A percentile compares a stretch with the other conserved stretches of the same genome.
Conservation (phyloP, 2,329 filamentous ascomycete species). For the Aspergillus tamarii region DNA sequence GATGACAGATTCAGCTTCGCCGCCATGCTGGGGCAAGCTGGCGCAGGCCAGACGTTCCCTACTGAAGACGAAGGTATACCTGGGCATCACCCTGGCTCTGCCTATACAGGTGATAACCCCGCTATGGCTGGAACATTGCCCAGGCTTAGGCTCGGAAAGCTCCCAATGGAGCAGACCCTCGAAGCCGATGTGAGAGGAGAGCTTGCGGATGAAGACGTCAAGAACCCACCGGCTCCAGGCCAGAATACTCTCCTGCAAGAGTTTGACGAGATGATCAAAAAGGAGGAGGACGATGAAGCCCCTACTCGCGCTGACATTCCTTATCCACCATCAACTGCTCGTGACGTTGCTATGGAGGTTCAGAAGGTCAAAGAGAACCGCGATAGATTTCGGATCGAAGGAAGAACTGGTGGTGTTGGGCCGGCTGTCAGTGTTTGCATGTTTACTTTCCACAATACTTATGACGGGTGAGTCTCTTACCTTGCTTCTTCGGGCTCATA, state of each 20-base stretch:
- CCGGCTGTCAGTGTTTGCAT: slow-evolving; percentile 88
- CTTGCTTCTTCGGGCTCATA: background rate
- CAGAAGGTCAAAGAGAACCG: slow-evolving; percentile 91
- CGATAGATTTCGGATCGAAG: slow-evolving; percentile 86
- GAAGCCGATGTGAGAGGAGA: slow-evolving; percentile 85
- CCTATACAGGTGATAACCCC: slow-evolving; percentile 61
- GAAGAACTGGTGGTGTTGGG: slow-evolving; percentile 79
- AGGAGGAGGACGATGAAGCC: slow-evolving; percentile 83
- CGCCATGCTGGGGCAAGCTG: slow-evolving; percentile 59
- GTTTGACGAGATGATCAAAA: slow-evolving; percentile 85
- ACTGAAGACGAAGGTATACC: slow-evolving; percentile 71
- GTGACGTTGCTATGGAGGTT: slow-evolving; percentile 92
- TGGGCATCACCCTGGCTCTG: slow-evolving; percentile 67
- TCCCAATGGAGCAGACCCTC: slow-evolving; percentile 81
- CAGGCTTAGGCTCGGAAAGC: slow-evolving; percentile 74
- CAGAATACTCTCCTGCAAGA: slow-evolving; percentile 78
- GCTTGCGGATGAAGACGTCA: slow-evolving; percentile 80
- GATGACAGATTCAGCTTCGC: slow-evolving; percentile 63
- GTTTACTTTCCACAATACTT: slow-evolving; percentile 98
- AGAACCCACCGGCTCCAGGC: slow-evolving; percentile 71
- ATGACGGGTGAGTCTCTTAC: slow-evolving; percentile 69
- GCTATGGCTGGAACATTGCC: slow-evolving; percentile 59
- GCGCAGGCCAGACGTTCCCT: slow-evolving; percentile 60
- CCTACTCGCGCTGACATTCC: slow-evolving; percentile 80
- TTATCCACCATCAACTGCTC: slow-evolving; percentile 81